These are phyloP conservation scores for Rhodotorula sp. DNA, from an alignment of 1,284 basidiomycete species.

Conservation along the genomic window DNA sequence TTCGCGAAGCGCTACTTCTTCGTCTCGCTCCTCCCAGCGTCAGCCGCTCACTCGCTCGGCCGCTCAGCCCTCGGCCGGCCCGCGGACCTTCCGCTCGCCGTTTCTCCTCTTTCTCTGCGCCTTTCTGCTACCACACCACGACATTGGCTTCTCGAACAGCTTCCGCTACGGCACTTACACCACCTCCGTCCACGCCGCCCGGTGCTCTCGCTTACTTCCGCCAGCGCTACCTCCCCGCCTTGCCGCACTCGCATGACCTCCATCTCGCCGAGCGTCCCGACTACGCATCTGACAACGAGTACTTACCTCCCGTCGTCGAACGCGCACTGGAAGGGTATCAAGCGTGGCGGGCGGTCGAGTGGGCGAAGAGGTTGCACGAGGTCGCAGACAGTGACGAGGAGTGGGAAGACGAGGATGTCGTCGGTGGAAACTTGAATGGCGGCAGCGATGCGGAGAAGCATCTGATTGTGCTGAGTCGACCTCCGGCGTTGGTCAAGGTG, in stretches of 20 bases:
- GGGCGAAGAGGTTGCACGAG: background rate
- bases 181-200: background rate
- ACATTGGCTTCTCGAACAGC: background rate
- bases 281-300: background rate
- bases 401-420: background rate
- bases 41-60: no score
- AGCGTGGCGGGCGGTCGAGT: background rate
- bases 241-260: background rate
- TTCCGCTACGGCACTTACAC: background rate
- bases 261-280: background rate
- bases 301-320: background rate
- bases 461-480: slow-evolving; percentile 1
- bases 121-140: background rate
- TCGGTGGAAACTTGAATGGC: background rate
- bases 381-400: background rate
- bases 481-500: slow-evolving; percentile 4
- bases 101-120: no score
- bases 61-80: background rate
- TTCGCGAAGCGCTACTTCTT: no score
- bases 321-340: no score
- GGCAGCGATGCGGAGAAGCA: background rate
- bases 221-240: background rate
- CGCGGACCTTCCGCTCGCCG: background rate
- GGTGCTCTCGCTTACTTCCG: background rate
- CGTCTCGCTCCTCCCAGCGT: background rate